Base-by-base conservation (phyloP, 1,139 yeast species). In the Scheffersomyces segobiensis region DNA sequence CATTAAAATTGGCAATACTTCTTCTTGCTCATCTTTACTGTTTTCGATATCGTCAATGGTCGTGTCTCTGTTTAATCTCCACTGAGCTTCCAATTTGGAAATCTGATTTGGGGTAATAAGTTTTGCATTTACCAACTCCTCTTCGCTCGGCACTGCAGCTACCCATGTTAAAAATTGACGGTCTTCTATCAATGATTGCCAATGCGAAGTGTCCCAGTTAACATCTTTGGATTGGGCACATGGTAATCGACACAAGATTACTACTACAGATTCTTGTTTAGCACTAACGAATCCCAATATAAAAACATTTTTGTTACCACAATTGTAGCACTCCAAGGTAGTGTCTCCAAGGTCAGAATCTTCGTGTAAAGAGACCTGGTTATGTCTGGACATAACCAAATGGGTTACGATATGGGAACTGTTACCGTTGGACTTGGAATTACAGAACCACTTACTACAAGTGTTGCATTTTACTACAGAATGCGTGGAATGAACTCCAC, bases 381-480 rank as follows among this genome's bases (percentile, higher is more conserved):
- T 87, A 71, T 93, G 98, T 60, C 89, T 86, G 2, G 97, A 84
- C 66, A 91, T 76, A 47, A 92, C 96, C 70, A 93, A 76, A 73
- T 93, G 98, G 19, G 92, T 90, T 18, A 93, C 87, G 46, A 93
- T 91, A 71, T 93, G 98, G 1, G 97, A 89, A 20, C 93, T 86
- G 10, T 84, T 75, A 10, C 86, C 78, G 52, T 79, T 78, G 39
- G 85, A 80, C 59, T 86, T 85, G n/a, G 91, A 83, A 70, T 93
- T 93, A 76, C 98, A 93, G 71, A 93, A 93, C 98, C 98, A 93
- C 70, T 87, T 88, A 67, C 85, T 75, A 73, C 98, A 93, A 5
- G 84, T 80, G 59, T 85, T 84, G 76, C 98, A 93, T 65, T 88
- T 87, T 51, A 90, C 89, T 21, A 93, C 89, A 54, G 89, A 81